Base-by-base conservation (phyloP, 2,329 filamentous ascomycete genomes). In the Colletotrichum phormii region DNA sequence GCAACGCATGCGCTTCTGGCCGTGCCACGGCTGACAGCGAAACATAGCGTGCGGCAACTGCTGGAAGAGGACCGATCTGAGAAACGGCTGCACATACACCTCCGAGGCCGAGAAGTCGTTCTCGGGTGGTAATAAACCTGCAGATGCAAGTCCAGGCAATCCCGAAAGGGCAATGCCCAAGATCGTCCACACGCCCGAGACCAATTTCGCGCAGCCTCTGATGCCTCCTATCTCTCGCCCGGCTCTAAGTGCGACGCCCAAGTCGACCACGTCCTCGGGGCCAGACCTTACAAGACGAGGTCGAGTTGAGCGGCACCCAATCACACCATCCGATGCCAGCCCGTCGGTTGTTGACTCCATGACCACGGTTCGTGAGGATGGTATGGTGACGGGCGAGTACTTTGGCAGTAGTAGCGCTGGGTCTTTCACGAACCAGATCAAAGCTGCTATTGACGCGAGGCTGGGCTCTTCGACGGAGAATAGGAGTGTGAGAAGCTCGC, bases 371-470 rank as follows among this genome's bases (percentile, higher is more conserved):
- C 78, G 84, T 3, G 84, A 85, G 31, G 84, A 86, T 66, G 84
- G 82, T 0, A 75, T 75, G 0, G 81, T 77, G 26, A 84, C 80
- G 0, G 80, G 83, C 15, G 85, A 85, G 22, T 86, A 85, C 71
- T 87, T 86, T 67, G 85, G 85, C 0, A 86, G 81, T 72, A 86
- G 84, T 18, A 86, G 85, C 68, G 83, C 84, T 0, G 84, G 84
- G 0, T 84, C 84, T 2, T 87, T 87, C 60, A 86, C 85, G 33
- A 81, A 81, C 1, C 84, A 86, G 66, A 86, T 87, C 51, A 85
- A 83, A 64, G 82, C 80, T 1, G 84, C 84, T 0, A 83, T 86
- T 1, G 83, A 86, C 6, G 75, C 75, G 3, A 75, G 78, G 4
- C 53, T 81, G 0, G 78, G 78, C 4, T 46, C 42, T 26, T 13